phyloP scores from a whole-genome alignment of 345 rosid species.

The Microthlaspi erraticum region DNA sequence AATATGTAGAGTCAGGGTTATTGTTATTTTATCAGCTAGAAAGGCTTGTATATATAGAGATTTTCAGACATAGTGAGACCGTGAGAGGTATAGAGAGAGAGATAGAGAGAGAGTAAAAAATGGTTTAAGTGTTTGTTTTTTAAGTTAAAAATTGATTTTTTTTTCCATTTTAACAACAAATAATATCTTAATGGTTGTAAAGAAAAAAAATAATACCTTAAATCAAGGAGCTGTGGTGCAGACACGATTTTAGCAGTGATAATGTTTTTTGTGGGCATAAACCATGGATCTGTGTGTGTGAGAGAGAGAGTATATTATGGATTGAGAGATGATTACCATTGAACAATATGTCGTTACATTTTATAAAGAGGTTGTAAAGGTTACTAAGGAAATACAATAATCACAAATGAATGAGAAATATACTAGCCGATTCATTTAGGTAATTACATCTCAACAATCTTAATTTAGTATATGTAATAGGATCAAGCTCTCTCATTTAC shows the following conservation, averaged over 20 bases:
- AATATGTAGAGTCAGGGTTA: slow-evolving; percentile 21
- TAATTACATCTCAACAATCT: no score
- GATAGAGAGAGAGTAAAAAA: background rate
- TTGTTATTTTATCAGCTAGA: slow-evolving; percentile 29
- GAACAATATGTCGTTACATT: no score
- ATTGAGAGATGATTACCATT: no score
- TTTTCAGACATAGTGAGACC: slow-evolving; percentile 26
- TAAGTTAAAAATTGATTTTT: slow-evolving; percentile 20
- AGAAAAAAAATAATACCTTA: background rate
- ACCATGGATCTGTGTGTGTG: no score
- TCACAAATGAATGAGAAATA: no score
- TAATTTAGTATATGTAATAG: no score
- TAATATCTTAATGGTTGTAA: background rate
- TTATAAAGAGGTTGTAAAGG: no score
- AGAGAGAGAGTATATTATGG: no score
- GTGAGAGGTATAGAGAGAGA: slow-evolving; percentile 7
- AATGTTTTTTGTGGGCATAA: no score
- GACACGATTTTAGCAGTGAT: background rate
- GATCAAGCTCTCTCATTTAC: no score
- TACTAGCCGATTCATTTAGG: no score
- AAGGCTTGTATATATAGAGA: slow-evolving; percentile 36
- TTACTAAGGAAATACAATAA: no score
- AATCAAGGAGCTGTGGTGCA: background rate
- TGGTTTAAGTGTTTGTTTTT: slow-evolving; percentile 13
- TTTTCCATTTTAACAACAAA: background rate